Evolutionary conservation across 192 early-diverging fungal species (phyloP), one percentile per base, ranked within the genome.

Genomic region (Dissophora globulifera): DNA sequence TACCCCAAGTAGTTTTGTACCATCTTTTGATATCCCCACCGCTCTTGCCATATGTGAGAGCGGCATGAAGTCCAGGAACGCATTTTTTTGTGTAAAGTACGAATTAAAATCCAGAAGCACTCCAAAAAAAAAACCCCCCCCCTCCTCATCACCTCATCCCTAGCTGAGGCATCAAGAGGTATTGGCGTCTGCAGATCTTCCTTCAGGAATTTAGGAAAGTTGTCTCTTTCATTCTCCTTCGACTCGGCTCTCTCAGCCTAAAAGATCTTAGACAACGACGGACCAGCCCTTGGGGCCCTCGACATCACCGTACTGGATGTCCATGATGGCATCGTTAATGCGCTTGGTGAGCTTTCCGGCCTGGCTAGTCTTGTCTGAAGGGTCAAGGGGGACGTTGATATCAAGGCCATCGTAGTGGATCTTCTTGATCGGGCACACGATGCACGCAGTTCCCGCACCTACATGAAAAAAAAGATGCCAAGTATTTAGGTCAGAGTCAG

Each of bases 261-360:
- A 38, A 56, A 56, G 25, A 38, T 27, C 27, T 75, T 93, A 83
- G 17, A 95, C 86, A 43, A 96, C 87, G 15, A 97, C 92, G 40
- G 90, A 92, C 96, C 96, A 98, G 55, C 88, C 78, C 48, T 82
- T 79, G 43, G 91, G 87, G 58, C 90, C 88, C 56, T 87, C 82
- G 15, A 87, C 79, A 50, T 95, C 94, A 59, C 96, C 96, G 67
- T 97, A 97, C 85, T 98, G 96, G 72, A 98, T 96, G 50, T 88
- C 91, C 88, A 93, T 86, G 51, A 98, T 93, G 7, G 91, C 85
- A 30, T 97, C 87, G 66, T 92, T 91, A 72, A 98, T 83, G 49
- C 91, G 84, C 62, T 81, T 88, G 23, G 96, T 90, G 50, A 94
- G 76, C 58, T 92, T 93, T 29, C 96, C 96, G 40, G 95, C 94